phyloP scores from a whole-genome alignment of 106 monocot species.

The Allium cepa region DNA sequence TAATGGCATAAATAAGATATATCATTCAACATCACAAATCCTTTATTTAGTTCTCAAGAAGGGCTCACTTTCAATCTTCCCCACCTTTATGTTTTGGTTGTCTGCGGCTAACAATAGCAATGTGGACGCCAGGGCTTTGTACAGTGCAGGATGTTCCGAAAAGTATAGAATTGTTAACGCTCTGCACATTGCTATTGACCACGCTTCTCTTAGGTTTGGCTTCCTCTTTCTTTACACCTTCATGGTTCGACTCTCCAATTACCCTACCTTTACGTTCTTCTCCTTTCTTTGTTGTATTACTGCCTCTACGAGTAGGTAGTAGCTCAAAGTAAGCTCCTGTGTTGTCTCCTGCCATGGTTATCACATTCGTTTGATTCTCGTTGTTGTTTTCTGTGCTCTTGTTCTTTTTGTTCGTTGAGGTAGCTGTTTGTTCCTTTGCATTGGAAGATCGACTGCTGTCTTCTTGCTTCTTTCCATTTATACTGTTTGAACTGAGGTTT shows the following conservation, averaged over 20 bases:
- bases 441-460: background rate
- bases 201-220: conserved; percentile 25
- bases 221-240: background rate
- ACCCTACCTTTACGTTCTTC: too few species aligned
- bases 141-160: conserved; percentile 34
- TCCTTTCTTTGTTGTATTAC: background rate
- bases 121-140: conserved; percentile 58
- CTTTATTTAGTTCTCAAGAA: too few species aligned
- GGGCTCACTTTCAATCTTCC: too few species aligned
- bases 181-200: conserved; percentile 77
- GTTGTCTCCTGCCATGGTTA: conserved; percentile 64
- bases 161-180: conserved; percentile 67
- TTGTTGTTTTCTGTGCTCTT: conserved; percentile 10
- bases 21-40: too few species aligned
- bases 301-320: background rate
- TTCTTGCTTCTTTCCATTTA: background rate
- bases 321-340: conserved; percentile 64
- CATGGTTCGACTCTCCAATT: too few species aligned
- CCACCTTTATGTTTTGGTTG: conserved; percentile 10
- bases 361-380: conserved; percentile 17
- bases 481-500: background rate
- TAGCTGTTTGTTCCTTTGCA: background rate
- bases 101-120: conserved; percentile 22
- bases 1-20: too few species aligned
- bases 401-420: background rate